Evolutionary conservation across 345 rosid species (phyloP).

Genomic region (Noccaea caerulescens): DNA sequence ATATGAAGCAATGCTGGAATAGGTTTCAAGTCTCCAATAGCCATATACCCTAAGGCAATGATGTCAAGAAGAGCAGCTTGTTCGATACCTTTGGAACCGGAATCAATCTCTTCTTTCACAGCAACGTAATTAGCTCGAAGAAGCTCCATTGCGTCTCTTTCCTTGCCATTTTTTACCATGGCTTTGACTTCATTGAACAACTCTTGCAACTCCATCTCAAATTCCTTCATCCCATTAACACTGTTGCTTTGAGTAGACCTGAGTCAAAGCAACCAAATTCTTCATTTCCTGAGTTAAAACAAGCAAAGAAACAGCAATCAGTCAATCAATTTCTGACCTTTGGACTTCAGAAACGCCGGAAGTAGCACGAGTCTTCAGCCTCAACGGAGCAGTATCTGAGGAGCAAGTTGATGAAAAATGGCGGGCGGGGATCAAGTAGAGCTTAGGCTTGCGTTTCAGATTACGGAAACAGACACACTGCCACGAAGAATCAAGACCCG

Average conservation of each 20-base stretch:
- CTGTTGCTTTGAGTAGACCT: conserved; percentile 52
- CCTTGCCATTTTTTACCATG: conserved; percentile 61
- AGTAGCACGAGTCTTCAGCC: conserved; percentile 38
- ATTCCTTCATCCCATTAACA: conserved; percentile 48
- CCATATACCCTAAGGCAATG: conserved; percentile 76
- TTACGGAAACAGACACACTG: conserved; percentile 41
- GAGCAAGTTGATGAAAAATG: conserved; percentile 45
- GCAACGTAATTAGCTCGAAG: conserved; percentile 83
- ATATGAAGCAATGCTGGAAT: conserved; percentile 53
- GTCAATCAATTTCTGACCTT: conserved; percentile 47
- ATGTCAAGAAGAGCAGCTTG: conserved; percentile 84
- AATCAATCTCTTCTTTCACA: conserved; percentile 66
- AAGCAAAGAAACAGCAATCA: background rate
- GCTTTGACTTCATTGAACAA: conserved; percentile 70
- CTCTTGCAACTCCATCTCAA: conserved; percentile 71
- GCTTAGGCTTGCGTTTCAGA: conserved; percentile 44
- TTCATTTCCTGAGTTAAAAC: conserved; percentile 5
- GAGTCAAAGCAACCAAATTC: conserved; percentile 13
- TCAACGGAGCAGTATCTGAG: conserved; percentile 38
- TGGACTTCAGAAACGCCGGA: conserved; percentile 48
- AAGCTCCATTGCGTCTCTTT: conserved; percentile 64
- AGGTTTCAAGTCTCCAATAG: conserved; percentile 64
- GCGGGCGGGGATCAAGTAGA: conserved; percentile 46
- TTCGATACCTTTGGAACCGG: conserved; percentile 63
- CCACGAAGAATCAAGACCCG: conserved; percentile 32